A percentile compares a stretch with the other conserved stretches of the same genome.
Evolutionary conservation across 2,329 filamentous ascomycete species (phyloP).

Genomic region (Neofusicoccum cordaticola): DNA sequence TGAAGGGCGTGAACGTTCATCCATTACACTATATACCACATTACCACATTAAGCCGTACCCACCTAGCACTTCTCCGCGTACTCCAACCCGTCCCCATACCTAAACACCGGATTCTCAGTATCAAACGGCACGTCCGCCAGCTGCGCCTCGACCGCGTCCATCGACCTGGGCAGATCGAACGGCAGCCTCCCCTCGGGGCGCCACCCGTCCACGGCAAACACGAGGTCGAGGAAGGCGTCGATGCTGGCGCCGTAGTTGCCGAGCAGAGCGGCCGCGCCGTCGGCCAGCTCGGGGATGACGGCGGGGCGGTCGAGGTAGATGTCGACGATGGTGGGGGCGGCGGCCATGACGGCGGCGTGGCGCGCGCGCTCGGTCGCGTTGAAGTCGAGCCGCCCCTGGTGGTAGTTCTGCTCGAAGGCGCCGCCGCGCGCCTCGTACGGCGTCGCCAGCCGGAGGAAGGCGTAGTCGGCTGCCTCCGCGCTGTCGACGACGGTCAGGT

Average conservation of each 20-base stretch:
- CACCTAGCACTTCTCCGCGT: constrained; percentile 21
- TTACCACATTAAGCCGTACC: too few relatives aligned
- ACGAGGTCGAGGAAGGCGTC: constrained; percentile 47
- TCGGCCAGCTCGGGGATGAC: constrained; percentile 44
- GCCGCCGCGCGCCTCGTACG: constrained; percentile 42
- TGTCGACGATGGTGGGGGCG: constrained; percentile 43
- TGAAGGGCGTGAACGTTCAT: too few relatives aligned
- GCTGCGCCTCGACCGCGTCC: constrained; percentile 39
- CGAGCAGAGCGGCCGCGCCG: constrained; percentile 38
- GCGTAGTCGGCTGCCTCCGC: constrained; percentile 43
- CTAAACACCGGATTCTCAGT: constrained; percentile 35
- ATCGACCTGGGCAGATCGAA: constrained; percentile 49
- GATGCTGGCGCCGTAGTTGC: constrained; percentile 40
- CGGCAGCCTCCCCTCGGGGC: constrained; percentile 44
- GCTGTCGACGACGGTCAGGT: constrained; percentile 32
- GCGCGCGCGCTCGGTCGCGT: constrained; percentile 37
- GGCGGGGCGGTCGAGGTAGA: constrained; percentile 45
- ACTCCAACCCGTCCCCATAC: constrained; percentile 36
- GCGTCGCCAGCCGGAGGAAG: constrained; percentile 40
- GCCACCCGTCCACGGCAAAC: constrained; percentile 35
- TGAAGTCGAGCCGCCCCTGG: constrained; percentile 43
- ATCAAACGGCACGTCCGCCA: constrained; percentile 39
- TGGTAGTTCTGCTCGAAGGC: constrained; percentile 42
- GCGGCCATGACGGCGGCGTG: constrained; percentile 40
- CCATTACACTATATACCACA: too few relatives aligned